Evolutionary conservation across 1,284 basidiomycete genomes (phyloP).

Genomic region (Leccinum glutinopallens): DNA sequence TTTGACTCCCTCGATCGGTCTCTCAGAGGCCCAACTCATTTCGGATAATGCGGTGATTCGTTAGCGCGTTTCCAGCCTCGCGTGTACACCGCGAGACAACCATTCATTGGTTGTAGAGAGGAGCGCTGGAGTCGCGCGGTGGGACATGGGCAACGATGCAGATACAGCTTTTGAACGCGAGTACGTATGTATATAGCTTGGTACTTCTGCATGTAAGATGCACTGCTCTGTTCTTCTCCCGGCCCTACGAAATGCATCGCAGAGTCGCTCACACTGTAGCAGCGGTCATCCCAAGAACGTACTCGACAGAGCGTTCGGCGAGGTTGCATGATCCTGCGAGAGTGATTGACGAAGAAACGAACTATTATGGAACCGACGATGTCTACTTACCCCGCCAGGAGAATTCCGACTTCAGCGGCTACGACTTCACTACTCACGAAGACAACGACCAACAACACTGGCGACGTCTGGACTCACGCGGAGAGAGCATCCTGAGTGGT

Average conservation of each 20-base stretch:
- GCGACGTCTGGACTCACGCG: conserved; percentile 36
- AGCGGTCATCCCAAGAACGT: conserved; percentile 30
- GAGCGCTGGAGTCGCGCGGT: conserved; percentile 21
- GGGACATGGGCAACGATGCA: conserved; percentile 15
- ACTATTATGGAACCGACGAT: conserved; percentile 21
- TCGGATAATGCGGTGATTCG: conserved; percentile 6
- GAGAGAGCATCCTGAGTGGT: conserved; percentile 37
- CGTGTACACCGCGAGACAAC: conserved; percentile 13
- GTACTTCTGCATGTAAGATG: conserved; percentile 12
- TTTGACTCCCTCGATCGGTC: not conserved
- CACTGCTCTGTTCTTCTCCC: conserved; percentile 5
- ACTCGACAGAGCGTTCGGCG: conserved; percentile 20
- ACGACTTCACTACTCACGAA: conserved; percentile 28
- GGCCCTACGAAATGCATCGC: conserved; percentile 31
- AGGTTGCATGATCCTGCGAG: conserved; percentile 24
- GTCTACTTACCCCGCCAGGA: conserved; percentile 15
- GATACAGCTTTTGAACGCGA: conserved; percentile 27
- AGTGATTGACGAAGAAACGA: conserved; percentile 17
- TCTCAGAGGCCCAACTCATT: not conserved
- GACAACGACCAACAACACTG: conserved; percentile 31
- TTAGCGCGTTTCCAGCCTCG: conserved; percentile 20
- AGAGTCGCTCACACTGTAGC: conserved; percentile 36
- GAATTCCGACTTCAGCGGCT: conserved; percentile 23
- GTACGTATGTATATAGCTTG: conserved; percentile 27
- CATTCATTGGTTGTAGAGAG: conserved; percentile 17